Evolutionary conservation across 1,284 basidiomycete genomes (phyloP).

Genomic region (Laetiporus sulphureus): DNA sequence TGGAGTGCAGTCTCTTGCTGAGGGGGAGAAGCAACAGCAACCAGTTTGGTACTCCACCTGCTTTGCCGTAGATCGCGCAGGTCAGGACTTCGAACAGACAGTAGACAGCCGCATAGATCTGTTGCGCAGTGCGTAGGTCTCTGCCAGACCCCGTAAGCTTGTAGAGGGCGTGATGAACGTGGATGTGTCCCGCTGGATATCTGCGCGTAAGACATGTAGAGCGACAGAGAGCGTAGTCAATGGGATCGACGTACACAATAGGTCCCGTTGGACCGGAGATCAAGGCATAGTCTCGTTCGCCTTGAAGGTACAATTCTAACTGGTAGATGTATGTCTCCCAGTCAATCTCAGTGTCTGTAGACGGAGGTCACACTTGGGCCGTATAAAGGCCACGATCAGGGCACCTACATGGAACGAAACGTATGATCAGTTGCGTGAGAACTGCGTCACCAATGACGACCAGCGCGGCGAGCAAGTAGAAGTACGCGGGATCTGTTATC

Average conservation of each 20-base stretch:
- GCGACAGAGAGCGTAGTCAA: neutral
- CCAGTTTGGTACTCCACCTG: conserved; percentile 71
- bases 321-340: conserved; percentile 93
- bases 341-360: conserved; percentile 96
- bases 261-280: conserved; percentile 92
- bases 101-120: conserved; percentile 74
- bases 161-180: conserved; percentile 77
- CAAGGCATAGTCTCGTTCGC: conserved; percentile 81
- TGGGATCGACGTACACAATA: conserved; percentile 66
- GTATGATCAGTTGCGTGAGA: conserved; percentile 74
- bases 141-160: conserved; percentile 55
- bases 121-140: conserved; percentile 67
- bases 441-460: conserved; percentile 67
- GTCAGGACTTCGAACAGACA: conserved; percentile 57
- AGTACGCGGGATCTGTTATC: conserved; percentile 56
- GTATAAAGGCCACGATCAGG: conserved; percentile 3
- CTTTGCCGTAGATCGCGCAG: conserved; percentile 62
- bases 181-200: conserved; percentile 92
- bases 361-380: conserved; percentile 9
- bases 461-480: conserved; percentile 55
- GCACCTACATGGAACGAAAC: conserved; percentile 72
- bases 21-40: conserved; percentile 72
- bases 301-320: conserved; percentile 70
- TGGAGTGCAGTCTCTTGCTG: conserved; percentile 92
- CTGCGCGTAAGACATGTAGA: conserved; percentile 33